A percentile compares a stretch with the other conserved stretches of the same genome.
These are phyloP conservation scores for Penstemon barbatus DNA, from an alignment of 257 asterid genomes.

Conservation along the genomic window DNA sequence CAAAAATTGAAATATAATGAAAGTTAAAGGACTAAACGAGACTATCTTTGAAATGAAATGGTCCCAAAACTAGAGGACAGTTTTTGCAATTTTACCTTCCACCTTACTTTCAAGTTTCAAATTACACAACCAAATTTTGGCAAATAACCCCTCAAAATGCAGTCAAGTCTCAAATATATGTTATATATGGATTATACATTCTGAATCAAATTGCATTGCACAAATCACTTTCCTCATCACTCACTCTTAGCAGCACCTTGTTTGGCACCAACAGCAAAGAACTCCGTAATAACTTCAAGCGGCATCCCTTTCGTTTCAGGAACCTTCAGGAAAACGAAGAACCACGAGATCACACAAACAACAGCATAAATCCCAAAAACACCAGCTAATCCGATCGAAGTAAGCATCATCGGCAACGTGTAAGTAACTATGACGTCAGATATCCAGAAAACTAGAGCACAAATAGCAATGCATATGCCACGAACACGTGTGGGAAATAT, in stretches of 20 bases:
- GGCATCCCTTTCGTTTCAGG: constrained; percentile 69
- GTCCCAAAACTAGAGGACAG: too few species aligned
- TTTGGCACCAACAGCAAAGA: constrained; percentile 58
- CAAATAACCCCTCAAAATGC: too few species aligned
- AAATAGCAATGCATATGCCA: constrained; percentile 87
- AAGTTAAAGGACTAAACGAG: too few species aligned
- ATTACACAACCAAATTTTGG: too few species aligned
- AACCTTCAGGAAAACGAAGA: constrained; percentile 55
- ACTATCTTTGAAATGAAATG: too few species aligned
- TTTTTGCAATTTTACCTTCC: too few species aligned
- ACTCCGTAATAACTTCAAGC: constrained; percentile 58
- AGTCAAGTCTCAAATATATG: too few species aligned
- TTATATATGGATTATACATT: neutral
- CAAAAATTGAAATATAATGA: too few species aligned
- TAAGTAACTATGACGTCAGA: constrained; percentile 64
- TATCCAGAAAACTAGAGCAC: constrained; percentile 88
- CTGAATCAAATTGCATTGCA: neutral
- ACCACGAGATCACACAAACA: constrained; percentile 48
- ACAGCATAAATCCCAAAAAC: constrained; percentile 54
- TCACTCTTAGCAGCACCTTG: constrained; percentile 39
- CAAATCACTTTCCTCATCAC: constrained; percentile 12
- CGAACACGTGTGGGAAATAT: constrained; percentile 89
- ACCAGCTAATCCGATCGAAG: constrained; percentile 52
- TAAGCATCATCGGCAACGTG: constrained; percentile 51
- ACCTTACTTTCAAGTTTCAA: too few species aligned